phyloP scores from a whole-genome alignment of 2,329 filamentous ascomycete genomes.

The Aspergillus awamori region DNA sequence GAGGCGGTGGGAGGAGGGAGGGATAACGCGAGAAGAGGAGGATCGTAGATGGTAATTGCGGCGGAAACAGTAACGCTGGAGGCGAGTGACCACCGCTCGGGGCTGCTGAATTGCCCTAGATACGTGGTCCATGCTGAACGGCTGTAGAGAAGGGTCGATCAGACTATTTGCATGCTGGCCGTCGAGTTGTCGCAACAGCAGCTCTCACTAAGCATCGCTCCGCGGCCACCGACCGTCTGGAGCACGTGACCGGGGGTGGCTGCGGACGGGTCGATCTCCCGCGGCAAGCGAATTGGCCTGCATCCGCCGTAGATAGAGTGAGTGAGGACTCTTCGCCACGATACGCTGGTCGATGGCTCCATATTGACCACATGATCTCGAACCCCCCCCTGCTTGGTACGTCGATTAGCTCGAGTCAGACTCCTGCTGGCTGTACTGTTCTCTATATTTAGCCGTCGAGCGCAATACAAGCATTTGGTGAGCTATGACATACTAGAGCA shows the following conservation, averaged over 20 bases:
- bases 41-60: neutral
- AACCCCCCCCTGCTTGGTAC: neutral
- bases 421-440: too few species aligned
- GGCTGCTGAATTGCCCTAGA: conserved; percentile 1
- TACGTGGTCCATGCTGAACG: conserved; percentile 10
- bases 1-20: neutral
- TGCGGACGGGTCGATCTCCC: conserved; percentile 11
- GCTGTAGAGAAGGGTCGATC: neutral
- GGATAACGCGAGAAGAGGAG: neutral
- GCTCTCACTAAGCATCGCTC: neutral
- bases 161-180: neutral
- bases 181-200: neutral
- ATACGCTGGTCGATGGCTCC: neutral
- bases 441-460: too few species aligned
- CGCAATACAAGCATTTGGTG: too few species aligned
- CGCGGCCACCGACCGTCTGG: neutral
- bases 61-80: neutral
- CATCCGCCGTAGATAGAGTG: neutral
- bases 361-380: neutral
- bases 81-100: neutral
- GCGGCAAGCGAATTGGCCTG: neutral
- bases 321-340: neutral
- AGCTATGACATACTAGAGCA: too few species aligned
- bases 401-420: neutral
- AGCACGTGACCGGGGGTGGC: conserved; percentile 3